Percentiles rank a stretch among this genome's conserved stretches.
phyloP scores from a whole-genome alignment of 2,329 filamentous ascomycete species.

The Beauveria medogensis region DNA sequence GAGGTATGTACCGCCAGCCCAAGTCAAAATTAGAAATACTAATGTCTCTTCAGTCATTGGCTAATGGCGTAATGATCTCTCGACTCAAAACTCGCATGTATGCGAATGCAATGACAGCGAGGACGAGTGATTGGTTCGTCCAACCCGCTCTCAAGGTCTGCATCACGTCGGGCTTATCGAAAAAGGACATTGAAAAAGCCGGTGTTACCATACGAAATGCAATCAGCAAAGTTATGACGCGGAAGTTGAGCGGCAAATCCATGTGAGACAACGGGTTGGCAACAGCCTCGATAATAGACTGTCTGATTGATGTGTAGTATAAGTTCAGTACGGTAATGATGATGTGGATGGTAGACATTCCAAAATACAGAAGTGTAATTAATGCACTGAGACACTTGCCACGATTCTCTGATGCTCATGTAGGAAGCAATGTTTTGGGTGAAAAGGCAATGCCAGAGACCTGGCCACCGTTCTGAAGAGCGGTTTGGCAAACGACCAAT shows the following conservation, averaged over 20 bases:
- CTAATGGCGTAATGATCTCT: constrained; percentile 84
- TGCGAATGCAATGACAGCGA: constrained; percentile 52
- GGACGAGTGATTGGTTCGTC: constrained; percentile 62
- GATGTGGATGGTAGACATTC: neutral
- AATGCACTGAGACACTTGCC: neutral
- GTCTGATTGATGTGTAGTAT: neutral
- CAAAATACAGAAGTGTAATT: neutral
- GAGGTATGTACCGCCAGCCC: constrained; percentile 56
- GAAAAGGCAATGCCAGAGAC: neutral
- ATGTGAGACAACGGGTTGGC: neutral
- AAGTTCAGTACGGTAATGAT: neutral
- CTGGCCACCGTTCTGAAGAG: no score
- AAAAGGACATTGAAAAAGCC: constrained; percentile 94
- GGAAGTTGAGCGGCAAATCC: constrained; percentile 42
- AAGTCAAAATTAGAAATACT: constrained; percentile 5
- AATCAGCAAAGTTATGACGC: constrained; percentile 81
- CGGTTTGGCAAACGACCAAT: no score
- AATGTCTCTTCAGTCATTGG: constrained; percentile 51
- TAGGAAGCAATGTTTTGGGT: neutral
- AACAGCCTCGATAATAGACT: neutral
- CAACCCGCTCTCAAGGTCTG: constrained; percentile 85
- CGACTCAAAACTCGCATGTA: constrained; percentile 73
- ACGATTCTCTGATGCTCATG: neutral
- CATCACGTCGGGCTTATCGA: constrained; percentile 76
- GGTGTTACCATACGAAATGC: constrained; percentile 82